A percentile compares a stretch with the other conserved stretches of the same genome.
Evolutionary conservation across 305 asterid genomes (phyloP).

Genomic region (Fraxinus paxiana): DNA sequence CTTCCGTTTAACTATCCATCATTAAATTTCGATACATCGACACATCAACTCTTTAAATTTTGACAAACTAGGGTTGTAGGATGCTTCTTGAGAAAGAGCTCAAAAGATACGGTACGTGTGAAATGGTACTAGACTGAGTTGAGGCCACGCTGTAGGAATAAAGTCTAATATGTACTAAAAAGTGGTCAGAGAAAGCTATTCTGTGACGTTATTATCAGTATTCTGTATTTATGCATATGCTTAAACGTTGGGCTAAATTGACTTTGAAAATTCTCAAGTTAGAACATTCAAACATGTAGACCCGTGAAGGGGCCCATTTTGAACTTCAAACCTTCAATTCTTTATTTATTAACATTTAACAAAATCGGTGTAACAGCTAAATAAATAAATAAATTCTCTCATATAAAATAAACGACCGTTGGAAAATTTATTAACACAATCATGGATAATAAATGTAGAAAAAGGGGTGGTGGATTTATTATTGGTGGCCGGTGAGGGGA

Average conservation of each 20-base stretch:
- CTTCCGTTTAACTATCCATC: not conserved
- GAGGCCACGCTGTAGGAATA: not conserved
- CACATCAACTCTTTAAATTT: not conserved
- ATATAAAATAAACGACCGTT: not conserved
- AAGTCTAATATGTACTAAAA: not conserved
- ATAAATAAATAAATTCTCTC: not conserved
- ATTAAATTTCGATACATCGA: not conserved
- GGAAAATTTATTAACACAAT: not conserved
- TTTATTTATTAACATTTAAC: not conserved
- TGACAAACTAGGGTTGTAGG: not conserved
- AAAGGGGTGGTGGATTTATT: not conserved
- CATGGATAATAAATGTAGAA: not conserved
- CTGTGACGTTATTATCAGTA: not conserved
- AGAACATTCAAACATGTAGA: slow-evolving; percentile 22
- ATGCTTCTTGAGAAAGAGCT: not conserved
- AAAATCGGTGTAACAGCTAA: slow-evolving; percentile 10
- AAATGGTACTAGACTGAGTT: not conserved
- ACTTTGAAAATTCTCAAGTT: slow-evolving; percentile 30
- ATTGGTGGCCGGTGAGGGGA: not conserved
- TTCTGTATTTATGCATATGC: too few relatives aligned
- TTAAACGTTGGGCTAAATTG: slow-evolving; percentile 27
- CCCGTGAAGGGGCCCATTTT: slow-evolving; percentile 24
- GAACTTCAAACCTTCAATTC: not conserved
- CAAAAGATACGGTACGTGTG: not conserved
- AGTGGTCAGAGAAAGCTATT: slow-evolving; percentile 23